These are phyloP conservation scores for Pseudocercospora fijiensis DNA, from an alignment of 2,329 filamentous ascomycete genomes.

Conservation along the genomic window DNA sequence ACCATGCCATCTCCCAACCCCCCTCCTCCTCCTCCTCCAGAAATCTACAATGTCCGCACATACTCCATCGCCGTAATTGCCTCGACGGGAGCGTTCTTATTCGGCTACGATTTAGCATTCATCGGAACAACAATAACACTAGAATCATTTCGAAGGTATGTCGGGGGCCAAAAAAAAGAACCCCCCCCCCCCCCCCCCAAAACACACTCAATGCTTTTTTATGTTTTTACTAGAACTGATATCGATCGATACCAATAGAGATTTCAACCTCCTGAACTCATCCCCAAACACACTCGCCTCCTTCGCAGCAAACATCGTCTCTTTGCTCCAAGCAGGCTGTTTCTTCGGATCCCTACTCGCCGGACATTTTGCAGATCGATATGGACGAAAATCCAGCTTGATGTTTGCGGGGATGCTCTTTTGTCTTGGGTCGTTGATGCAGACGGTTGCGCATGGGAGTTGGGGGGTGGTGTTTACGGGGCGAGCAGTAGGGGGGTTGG, in stretches of 20 bases:
- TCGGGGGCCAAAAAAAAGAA: too few relatives aligned
- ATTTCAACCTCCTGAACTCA: constrained; percentile 20
- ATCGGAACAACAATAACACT: constrained; percentile 27
- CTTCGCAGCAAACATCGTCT: constrained; percentile 26
- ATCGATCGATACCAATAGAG: too few relatives aligned
- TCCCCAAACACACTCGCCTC: constrained; percentile 11
- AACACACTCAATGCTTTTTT: too few relatives aligned
- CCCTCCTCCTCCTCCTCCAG: too few relatives aligned
- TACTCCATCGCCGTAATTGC: constrained; percentile 22
- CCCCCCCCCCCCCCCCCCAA: too few relatives aligned
- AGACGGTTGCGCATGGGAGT: constrained; percentile 49
- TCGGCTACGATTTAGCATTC: constrained; percentile 27
- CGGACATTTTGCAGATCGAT: constrained; percentile 15
- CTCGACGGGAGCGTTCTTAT: constrained; percentile 26
- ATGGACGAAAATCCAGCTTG: constrained; percentile 16
- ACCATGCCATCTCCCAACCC: too few relatives aligned
- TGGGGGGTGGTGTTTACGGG: constrained; percentile 45
- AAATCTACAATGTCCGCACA: constrained; percentile 22
- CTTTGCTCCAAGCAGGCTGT: constrained; percentile 22
- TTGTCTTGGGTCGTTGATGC: constrained; percentile 23
- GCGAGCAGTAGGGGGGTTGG: constrained; percentile 23
- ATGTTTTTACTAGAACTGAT: too few relatives aligned
- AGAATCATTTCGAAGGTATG: constrained; percentile 16
- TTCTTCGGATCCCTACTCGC: constrained; percentile 22
- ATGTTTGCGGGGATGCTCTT: constrained; percentile 19